These are phyloP conservation scores for Epichloe brachyelytri DNA, from an alignment of 2,329 filamentous ascomycete species.

Conservation along the genomic window DNA sequence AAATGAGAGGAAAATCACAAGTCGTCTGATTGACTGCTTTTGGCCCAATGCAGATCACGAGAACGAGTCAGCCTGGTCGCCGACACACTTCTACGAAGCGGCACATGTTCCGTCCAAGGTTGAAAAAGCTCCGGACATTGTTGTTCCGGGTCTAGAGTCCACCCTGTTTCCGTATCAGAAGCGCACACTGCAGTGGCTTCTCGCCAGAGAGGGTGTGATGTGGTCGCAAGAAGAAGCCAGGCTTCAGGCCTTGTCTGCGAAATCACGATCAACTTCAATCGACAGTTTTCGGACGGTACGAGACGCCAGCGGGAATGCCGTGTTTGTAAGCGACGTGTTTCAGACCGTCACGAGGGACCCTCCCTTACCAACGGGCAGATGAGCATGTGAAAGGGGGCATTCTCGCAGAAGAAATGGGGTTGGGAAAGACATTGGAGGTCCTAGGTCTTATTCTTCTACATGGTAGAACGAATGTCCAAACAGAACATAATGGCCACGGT, in stretches of 20 bases:
- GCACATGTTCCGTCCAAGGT: constrained; percentile 46
- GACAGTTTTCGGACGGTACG: constrained; percentile 20
- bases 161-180: constrained; percentile 60
- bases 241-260: constrained; percentile 10
- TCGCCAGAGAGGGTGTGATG: constrained; percentile 49
- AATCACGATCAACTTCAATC: constrained; percentile 1
- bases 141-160: constrained; percentile 32
- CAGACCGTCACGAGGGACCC: constrained; percentile 41
- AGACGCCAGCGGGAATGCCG: constrained; percentile 23
- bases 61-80: constrained; percentile 22
- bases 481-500: constrained; percentile 17
- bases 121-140: constrained; percentile 25
- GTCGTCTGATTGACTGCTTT: constrained; percentile 24
- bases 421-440: constrained; percentile 70
- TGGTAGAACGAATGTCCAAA: constrained; percentile 7
- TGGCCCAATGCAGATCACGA: constrained; percentile 12
- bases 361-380: constrained; percentile 29
- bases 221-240: constrained; percentile 22
- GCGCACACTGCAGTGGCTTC: constrained; percentile 56
- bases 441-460: constrained; percentile 58
- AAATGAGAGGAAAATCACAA: constrained; percentile 19
- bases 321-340: constrained; percentile 50
- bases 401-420: constrained; percentile 70
- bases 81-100: constrained; percentile 54
- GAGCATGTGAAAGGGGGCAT: constrained; percentile 45